Base-by-base conservation (phyloP, 2,329 filamentous ascomycete species). In the Clarireedia paspali region DNA sequence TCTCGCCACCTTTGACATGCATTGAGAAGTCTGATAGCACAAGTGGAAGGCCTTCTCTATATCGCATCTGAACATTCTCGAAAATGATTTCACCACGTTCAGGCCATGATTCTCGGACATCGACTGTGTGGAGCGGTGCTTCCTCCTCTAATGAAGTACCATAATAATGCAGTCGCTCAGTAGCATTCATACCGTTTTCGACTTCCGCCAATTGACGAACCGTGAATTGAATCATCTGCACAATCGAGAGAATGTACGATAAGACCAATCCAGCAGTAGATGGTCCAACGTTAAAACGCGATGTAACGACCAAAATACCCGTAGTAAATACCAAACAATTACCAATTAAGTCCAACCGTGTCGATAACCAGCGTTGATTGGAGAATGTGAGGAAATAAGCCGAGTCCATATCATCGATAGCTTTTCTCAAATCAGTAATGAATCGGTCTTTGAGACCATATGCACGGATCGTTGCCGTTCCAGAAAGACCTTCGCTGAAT, bases 181-280 rank as follows among this genome's bases (percentile, higher is more conserved):
- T 94, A 0, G 91, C 86, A 70, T 96, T 97, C 92, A 97, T 97
- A 68, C 91, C 90, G 72, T 96, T 97, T 71, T 97, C 92, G 7
- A 97, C 90, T 71, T 96, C 92, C 26, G 92, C 92, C 6, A 96
- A 78, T 72, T 97, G 92, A 17, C 94, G 83, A 17, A 97, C 89
- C 0, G 90, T 92, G 71, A 96, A 96, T 68, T 96, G 92, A 62
- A 97, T 86, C 87, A 96, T 91, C 70, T 95, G 89, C 17, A 95
- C 91, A 66, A 96, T 95, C 14, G 87, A 82, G 17, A 99, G 79
- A 67, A 97, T 95, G 71, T 97, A 97, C 47, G 88, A 94, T 23
- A 99, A 78, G 0, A 97, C 91, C 40, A 97, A 76, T 20, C 94
- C 94, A 47, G 83, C 86, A 55, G 90, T 95, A 50, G 88, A 91